phyloP scores from a whole-genome alignment of 2,329 filamentous ascomycete species.

The Diaporthe sp. region DNA sequence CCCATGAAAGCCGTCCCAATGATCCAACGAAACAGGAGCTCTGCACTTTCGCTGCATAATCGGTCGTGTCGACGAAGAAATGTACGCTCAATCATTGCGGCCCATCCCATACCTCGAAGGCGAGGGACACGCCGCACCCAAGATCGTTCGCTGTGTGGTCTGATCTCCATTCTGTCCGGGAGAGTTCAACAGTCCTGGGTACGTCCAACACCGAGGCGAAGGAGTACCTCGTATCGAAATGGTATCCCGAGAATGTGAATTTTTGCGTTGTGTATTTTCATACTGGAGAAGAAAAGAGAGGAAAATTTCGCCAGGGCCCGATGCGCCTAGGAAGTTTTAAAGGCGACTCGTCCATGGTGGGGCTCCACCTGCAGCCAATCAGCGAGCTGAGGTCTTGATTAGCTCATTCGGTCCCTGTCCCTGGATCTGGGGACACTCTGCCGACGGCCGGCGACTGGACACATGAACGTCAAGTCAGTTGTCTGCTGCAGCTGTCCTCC shows the following conservation, averaged over 20 bases:
- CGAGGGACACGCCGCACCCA: conserved; percentile 63
- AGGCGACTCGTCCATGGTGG: conserved; percentile 33
- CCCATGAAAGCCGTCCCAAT: too few relatives aligned
- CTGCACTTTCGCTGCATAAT: not conserved
- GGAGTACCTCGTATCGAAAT: conserved; percentile 57
- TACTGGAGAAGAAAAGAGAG: conserved; percentile 50
- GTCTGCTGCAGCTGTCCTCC: not conserved
- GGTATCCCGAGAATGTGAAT: conserved; percentile 60
- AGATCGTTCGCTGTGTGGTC: conserved; percentile 60
- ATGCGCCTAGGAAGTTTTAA: conserved; percentile 32
- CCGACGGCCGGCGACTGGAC: conserved; percentile 10
- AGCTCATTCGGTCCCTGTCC: not conserved
- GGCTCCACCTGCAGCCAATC: conserved; percentile 12
- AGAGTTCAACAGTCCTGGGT: conserved; percentile 60
- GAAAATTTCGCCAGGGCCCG: conserved; percentile 40
- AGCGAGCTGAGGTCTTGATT: not conserved
- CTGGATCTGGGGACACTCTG: not conserved
- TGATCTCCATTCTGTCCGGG: conserved; percentile 61
- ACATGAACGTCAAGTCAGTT: conserved; percentile 32
- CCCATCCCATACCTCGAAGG: conserved; percentile 55
- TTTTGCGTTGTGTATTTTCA: conserved; percentile 62
- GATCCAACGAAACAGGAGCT: accelerated
- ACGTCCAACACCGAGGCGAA: conserved; percentile 43
- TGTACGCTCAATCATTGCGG: conserved; percentile 67
- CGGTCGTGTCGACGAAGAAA: conserved; percentile 38